Base-by-base conservation (phyloP, 1,284 basidiomycete genomes). In the Cystobasidium pallidum region DNA sequence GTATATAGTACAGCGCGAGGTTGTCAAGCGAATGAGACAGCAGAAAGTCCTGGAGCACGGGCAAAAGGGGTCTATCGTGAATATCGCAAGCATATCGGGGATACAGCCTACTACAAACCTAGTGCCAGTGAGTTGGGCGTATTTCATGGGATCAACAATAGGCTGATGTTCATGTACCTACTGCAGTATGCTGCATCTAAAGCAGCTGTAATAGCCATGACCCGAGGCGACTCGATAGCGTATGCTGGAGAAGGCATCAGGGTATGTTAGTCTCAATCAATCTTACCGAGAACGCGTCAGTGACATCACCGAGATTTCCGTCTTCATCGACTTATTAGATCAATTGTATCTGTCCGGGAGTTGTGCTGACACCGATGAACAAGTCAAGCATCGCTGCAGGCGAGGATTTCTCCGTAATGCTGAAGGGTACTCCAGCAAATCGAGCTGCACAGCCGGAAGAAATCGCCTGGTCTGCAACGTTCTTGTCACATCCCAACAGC, bases 321-420 rank as follows among this genome's bases (percentile, higher is more conserved):
- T n/a, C n/a, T 41, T 26, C 45, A 1, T 41, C 21, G 15, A 26
- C 24, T 30, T 19, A 15, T 45, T n/a, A 64, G 62, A 64, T 64
- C 62, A 64, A 64, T n/a, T 64, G 62, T 47, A 51, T 64, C 47
- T 64, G 62, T 24, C 62, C 62, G 17, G 62, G 62, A 49, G 62
- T 64, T 3, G 62, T 64, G 15, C 7, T 64, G 30, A 64, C 62
- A 32, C 45, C 62, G 17, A 64, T 64, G 62, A 64, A 64, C 62
- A 47, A 64, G 28, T 64, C 62, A 4, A 64, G 62, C 47, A 64
- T 64, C 7, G 62, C 43, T 26, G 62, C 62, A 49, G 62, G 62
- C 11, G 62, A 64, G 45, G 62, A 64, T 19, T 64, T 64, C 39
- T 64, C 62, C 15, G 32, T 64, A n/a, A 64, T 64, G 62, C 26